Evolutionary conservation across 2,329 filamentous ascomycete species (phyloP).

Genomic region (Monilinia fructicola): DNA sequence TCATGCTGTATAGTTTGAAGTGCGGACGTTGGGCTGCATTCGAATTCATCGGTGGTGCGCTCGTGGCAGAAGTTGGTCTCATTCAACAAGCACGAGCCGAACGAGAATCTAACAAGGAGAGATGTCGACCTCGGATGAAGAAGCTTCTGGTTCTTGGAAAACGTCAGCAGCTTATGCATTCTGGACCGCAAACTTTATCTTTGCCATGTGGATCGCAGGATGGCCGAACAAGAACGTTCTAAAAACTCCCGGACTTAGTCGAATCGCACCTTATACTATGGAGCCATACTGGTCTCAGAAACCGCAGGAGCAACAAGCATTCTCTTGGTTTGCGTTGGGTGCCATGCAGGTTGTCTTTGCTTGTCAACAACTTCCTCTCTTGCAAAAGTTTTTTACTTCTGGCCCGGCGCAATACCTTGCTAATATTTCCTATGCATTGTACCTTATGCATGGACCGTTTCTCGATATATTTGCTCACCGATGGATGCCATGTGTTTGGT

Average conservation of each 20-base stretch:
- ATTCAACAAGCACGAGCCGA: constrained; percentile 35
- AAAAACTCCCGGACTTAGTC: constrained; percentile 32
- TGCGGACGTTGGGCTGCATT: constrained; percentile 36
- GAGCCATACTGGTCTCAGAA: constrained; percentile 31
- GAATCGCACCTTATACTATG: constrained; percentile 33
- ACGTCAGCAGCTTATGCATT: constrained; percentile 27
- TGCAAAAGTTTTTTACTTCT: constrained; percentile 49
- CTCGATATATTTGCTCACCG: constrained; percentile 41
- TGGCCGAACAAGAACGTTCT: constrained; percentile 37
- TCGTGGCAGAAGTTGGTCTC: constrained; percentile 48
- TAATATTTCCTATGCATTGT: constrained; percentile 57
- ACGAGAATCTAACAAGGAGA: constrained; percentile 26
- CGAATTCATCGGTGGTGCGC: constrained; percentile 50
- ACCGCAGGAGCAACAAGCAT: constrained; percentile 28
- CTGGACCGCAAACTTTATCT: constrained; percentile 34
- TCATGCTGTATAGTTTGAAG: constrained; percentile 36
- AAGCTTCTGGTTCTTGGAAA: constrained; percentile 15
- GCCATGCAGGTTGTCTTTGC: constrained; percentile 39
- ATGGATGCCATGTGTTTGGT: constrained; percentile 33
- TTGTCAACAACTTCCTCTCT: constrained; percentile 41
- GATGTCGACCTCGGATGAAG: constrained; percentile 4
- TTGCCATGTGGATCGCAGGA: constrained; percentile 37
- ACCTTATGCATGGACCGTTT: constrained; percentile 55
- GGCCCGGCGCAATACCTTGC: constrained; percentile 55
- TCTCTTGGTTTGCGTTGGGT: constrained; percentile 36